phyloP scores from a whole-genome alignment of 148 eudicot genomes.

The Vaccinium corymbosum region DNA sequence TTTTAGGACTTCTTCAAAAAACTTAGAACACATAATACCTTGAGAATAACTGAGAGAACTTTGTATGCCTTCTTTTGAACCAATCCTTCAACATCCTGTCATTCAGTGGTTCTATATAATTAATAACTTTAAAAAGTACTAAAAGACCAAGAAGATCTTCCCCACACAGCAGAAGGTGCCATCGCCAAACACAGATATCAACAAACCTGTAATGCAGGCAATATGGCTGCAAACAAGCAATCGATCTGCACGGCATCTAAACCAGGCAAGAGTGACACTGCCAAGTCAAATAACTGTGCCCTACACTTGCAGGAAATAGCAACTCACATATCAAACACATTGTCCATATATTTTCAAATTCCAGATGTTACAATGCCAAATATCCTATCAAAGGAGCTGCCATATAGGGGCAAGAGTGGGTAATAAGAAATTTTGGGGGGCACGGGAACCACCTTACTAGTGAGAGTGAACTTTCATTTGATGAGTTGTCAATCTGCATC shows the following conservation, averaged over 20 bases:
- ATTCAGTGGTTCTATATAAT: slow-evolving; percentile 5
- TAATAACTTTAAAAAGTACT: slow-evolving; percentile 6
- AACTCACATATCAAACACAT: background rate
- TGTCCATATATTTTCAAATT: background rate
- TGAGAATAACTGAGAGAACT: slow-evolving; percentile 70
- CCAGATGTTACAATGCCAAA: background rate
- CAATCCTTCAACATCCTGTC: slow-evolving; percentile 78
- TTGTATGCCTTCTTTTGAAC: slow-evolving; percentile 96
- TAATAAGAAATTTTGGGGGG: background rate
- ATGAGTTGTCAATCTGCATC: slow-evolving; percentile 67
- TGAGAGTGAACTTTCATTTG: slow-evolving; percentile 43
- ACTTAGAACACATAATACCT: slow-evolving; percentile 40
- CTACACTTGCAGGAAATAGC: slow-evolving; percentile 37
- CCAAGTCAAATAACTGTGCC: slow-evolving; percentile 74
- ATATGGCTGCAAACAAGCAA: slow-evolving; percentile 48
- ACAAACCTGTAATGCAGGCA: slow-evolving; percentile 70
- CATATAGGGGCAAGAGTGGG: background rate
- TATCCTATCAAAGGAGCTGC: background rate
- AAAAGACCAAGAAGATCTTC: background rate
- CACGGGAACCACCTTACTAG: slow-evolving; percentile 41
- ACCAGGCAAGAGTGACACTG: slow-evolving; percentile 85
- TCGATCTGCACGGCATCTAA: slow-evolving; percentile 57
- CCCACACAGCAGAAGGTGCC: background rate
- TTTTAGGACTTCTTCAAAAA: background rate
- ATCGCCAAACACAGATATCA: background rate